phyloP scores from a whole-genome alignment of 805 yeast species.

The Torulaspora franciscae region DNA sequence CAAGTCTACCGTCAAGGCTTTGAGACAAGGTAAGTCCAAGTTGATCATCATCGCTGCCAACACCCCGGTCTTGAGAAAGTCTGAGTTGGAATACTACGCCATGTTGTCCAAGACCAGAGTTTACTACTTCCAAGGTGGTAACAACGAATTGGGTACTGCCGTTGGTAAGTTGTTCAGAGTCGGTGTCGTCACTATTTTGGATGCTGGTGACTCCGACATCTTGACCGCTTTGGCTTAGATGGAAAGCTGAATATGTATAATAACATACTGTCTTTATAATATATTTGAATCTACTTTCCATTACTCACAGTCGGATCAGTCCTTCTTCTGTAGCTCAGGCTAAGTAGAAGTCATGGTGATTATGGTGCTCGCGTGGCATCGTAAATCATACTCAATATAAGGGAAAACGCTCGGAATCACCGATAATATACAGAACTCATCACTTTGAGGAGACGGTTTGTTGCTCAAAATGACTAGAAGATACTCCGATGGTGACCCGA shows the following conservation, averaged over 20 bases:
- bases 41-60: conserved; percentile 96
- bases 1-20: conserved; percentile 97
- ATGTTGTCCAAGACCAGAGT: conserved; percentile 96
- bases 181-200: conserved; percentile 92
- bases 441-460: not conserved
- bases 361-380: not conserved
- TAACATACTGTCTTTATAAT: not conserved
- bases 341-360: not conserved
- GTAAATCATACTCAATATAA: not conserved
- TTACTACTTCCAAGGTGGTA: conserved; percentile 99
- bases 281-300: not conserved
- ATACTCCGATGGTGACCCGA: conserved; percentile 8
- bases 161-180: conserved; percentile 99
- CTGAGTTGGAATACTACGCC: conserved; percentile 99
- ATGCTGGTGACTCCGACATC: conserved; percentile 99
- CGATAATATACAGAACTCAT: no score
- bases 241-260: not conserved
- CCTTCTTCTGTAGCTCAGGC: no score
- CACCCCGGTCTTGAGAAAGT: conserved; percentile 99
- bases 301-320: not conserved
- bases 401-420: not conserved
- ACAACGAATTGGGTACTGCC: conserved; percentile 99
- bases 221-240: conserved; percentile 55
- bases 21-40: conserved; percentile 99
- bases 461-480: conserved; percentile 3